phyloP scores from a whole-genome alignment of 2,329 filamentous ascomycete genomes.

The Aspergillus ochraceus region DNA sequence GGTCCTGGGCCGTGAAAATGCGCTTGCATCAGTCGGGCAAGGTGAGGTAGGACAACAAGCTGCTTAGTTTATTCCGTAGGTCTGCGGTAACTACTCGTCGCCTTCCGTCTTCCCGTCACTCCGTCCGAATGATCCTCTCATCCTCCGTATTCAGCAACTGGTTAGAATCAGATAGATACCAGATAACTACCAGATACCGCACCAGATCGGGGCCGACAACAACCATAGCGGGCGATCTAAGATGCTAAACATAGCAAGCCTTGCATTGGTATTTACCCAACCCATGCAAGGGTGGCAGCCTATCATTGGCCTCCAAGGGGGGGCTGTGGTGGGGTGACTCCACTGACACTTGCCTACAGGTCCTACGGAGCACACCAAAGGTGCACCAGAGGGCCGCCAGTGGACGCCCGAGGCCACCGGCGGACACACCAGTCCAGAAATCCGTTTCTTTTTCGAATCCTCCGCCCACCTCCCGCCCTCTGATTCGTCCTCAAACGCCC shows the following conservation, averaged over 20 bases:
- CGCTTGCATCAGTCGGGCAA: not conserved
- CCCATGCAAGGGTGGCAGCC: conserved; percentile 10
- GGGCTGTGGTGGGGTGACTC: conserved; percentile 4
- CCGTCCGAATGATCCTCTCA: not conserved
- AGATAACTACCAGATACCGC: too few species aligned
- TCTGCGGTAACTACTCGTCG: not conserved
- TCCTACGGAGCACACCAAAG: too few species aligned
- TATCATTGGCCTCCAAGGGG: conserved; percentile 12
- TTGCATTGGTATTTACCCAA: conserved; percentile 18
- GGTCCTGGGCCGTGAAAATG: not conserved
- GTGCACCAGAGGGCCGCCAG: too few species aligned
- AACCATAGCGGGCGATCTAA: conserved; percentile 22
- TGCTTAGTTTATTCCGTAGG: not conserved
- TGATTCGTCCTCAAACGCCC: conserved; percentile 14
- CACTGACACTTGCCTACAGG: conserved; percentile 5
- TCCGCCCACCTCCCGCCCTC: conserved; percentile 1
- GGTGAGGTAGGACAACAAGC: not conserved
- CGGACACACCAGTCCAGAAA: not conserved
- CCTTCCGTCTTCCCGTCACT: too few species aligned
- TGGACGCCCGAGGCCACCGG: too few species aligned
- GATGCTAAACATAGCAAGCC: conserved; percentile 28
- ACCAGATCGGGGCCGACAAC: not conserved
- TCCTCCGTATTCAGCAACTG: too few species aligned
- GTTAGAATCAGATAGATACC: too few species aligned
- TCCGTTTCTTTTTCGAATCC: conserved; percentile 12